Evolutionary conservation across 1,139 yeast species (phyloP), one percentile per base, ranked within the genome.

Genomic region (Candida sanyaensis): DNA sequence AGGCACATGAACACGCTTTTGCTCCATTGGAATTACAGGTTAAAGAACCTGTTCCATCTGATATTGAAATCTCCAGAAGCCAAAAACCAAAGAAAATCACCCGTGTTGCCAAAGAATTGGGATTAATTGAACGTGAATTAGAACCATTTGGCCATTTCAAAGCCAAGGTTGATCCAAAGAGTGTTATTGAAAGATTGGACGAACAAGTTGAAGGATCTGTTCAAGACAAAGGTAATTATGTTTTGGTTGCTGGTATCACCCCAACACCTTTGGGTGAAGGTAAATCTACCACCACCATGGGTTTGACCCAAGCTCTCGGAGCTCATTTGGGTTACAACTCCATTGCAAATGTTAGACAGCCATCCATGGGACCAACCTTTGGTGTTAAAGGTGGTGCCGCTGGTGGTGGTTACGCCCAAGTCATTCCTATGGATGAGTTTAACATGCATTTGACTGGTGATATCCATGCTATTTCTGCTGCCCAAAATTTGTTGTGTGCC

Each of bases 321-420:
- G 97, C 97, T 40, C 96, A 90, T 61, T 77, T 92, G 62, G 82
- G 87, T 55, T 87, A 88, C 69, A 83, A 86, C 51, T 92, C 92
- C 21, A 86, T 93, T 65, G 99, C 99, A 54, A 92, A 90, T 65
- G 97, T 93, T 50, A 87, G 99, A 73, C 99, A 93, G 70, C 99
- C 99, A 39, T 88, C 96, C 13, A 92, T 93, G 97, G 99, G 99
- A 46, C 99, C 99, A 51, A 93, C 99, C 17, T 93, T 93, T 63
- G 99, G 99, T 71, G 91, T 93, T 65, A 93, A 92, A 73, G 98
- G 98, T 67, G 99, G 99, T 71, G 99, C 99, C 55, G 98, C 99
- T 13, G 99, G 99, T 65, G 99, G 99, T 67, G 99, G 99, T 52
- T 93, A 92, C 72, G 87, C 98, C 8, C 98, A 93, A 74, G 98